Base-by-base conservation (phyloP, 768 basidiomycete genomes). In the Boletus tomentosulus region DNA sequence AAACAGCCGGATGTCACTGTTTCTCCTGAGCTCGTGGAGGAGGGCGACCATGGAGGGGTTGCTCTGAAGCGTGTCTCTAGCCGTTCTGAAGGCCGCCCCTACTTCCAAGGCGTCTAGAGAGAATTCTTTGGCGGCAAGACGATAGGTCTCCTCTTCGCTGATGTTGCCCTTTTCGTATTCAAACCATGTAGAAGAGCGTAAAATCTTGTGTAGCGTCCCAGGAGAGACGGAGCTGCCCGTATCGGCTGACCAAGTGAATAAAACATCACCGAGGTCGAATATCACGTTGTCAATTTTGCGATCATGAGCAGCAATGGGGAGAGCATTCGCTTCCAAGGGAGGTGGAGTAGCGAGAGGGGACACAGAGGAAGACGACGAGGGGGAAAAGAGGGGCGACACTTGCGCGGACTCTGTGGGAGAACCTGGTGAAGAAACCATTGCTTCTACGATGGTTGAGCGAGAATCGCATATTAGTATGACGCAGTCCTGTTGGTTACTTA, bases 101-200 rank as follows among this genome's bases (percentile, higher is more conserved):
- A 65, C 48, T 28, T 65, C 56, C 10, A 38, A 48, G n/a, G 31
- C 13, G 34, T 62, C 59, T 27, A 63, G 22, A 45, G 48, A 62
- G 24, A 63, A 65, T 48, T 62, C 47, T 19, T 37, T 27, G 1
- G 59, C 54, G 1, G 37, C n/a, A 15, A 54, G 54, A 28, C 38
- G 9, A n/a, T 64, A 58, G 1, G 34, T 31, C 24, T 64, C 47
- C 1, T 54, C 56, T 44, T 62, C 50, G 3, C 12, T 12, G 10
- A 61, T 31, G 44, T 58, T 62, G 0, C 62, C 62, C 31, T 63
- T 63, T 15, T 63, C 62, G 27, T 63, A 62, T 34, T 65, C 63
- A 8, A 63, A 63, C 62, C 62, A 63, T 0, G 28, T 56, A 10
- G 42, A 51, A 12, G 62, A 63, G 5, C 51, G 54, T 9, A 63